Conservation (phyloP, 768 basidiomycete genomes). For the Sarcomyxa edulis region DNA sequence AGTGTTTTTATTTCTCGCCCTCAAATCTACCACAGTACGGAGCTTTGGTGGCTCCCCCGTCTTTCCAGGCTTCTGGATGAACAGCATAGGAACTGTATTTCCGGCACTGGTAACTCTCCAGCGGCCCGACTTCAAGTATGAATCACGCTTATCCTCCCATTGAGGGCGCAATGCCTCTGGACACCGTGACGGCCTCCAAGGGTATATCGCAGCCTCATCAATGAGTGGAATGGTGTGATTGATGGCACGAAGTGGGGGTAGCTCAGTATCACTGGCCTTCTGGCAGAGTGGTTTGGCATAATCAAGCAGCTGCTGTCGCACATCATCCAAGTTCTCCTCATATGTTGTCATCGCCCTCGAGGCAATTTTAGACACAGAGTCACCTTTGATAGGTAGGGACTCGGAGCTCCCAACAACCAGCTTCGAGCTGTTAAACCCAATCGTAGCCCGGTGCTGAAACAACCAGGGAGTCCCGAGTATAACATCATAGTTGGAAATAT, state of each 20-base stretch:
- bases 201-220: constrained; percentile 15
- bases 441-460: constrained; percentile 21
- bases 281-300: constrained; percentile 16
- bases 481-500: constrained; percentile 31
- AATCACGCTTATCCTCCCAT: constrained; percentile 16
- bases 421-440: constrained; percentile 20
- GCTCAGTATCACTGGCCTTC: constrained; percentile 12
- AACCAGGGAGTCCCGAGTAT: constrained; percentile 31
- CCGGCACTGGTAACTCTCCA: constrained; percentile 14
- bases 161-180: constrained; percentile 16
- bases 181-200: constrained; percentile 17
- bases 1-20: constrained; percentile 33
- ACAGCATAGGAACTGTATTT: constrained; percentile 12
- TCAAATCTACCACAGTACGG: constrained; percentile 28
- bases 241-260: constrained; percentile 20
- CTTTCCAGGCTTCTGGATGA: constrained; percentile 20
- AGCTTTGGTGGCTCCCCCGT: constrained; percentile 20
- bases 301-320: constrained; percentile 7
- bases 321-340: constrained; percentile 7
- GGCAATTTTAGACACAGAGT: constrained; percentile 6
- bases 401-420: constrained; percentile 11
- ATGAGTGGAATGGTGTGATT: constrained; percentile 22
- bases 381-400: constrained; percentile 12
- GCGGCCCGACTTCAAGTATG: constrained; percentile 17
- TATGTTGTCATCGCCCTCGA: constrained; percentile 8